phyloP scores from a whole-genome alignment of 1,139 yeast species.

The Candida labiduridarum region DNA sequence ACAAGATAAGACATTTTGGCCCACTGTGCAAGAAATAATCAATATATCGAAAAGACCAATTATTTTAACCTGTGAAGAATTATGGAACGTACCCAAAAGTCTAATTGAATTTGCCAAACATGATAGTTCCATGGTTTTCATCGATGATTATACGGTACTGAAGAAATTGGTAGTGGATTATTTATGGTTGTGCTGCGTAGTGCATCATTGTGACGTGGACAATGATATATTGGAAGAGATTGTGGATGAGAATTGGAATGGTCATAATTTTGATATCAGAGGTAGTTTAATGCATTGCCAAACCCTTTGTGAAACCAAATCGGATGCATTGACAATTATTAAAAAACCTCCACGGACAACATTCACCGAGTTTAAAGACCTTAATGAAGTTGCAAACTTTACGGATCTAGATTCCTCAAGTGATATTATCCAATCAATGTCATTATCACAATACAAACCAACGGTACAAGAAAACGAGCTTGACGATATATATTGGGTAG shows the following conservation, averaged over 20 bases:
- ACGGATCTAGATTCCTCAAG: conserved; percentile 40
- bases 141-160: conserved; percentile 26
- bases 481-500: conserved; percentile 32
- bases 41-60: conserved; percentile 77
- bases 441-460: conserved; percentile 42
- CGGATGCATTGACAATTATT: background rate
- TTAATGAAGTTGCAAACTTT: conserved; percentile 16
- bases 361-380: background rate
- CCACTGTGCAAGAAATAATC: conserved; percentile 63
- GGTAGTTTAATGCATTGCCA: conserved; percentile 58
- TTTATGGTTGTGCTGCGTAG: conserved; percentile 44
- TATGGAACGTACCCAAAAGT: conserved; percentile 54
- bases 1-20: conserved; percentile 82
- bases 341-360: background rate
- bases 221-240: conserved; percentile 33
- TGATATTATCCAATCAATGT: conserved; percentile 36
- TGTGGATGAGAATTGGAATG: conserved; percentile 23
- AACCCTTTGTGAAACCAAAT: conserved; percentile 40
- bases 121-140: conserved; percentile 38
- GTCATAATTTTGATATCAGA: conserved; percentile 53
- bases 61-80: conserved; percentile 69
- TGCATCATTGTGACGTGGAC: conserved; percentile 41
- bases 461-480: conserved; percentile 40
- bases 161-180: conserved; percentile 29
- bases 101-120: conserved; percentile 49